Evolutionary conservation across 2,329 filamentous ascomycete genomes (phyloP).

Genomic region (Rutstroemia sp.): DNA sequence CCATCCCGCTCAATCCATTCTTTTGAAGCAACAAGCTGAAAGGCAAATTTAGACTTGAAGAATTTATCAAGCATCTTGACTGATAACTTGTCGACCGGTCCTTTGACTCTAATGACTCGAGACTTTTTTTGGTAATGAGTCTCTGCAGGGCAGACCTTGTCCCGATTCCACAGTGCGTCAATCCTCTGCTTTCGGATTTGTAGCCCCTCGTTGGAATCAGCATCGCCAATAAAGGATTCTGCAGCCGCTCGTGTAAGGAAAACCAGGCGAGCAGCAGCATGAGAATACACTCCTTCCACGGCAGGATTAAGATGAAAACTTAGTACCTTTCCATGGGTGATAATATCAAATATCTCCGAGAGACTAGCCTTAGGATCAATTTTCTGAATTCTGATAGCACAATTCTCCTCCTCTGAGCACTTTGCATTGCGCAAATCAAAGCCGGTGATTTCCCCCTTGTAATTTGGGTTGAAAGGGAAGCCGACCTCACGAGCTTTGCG

Average conservation of each 20-base stretch:
- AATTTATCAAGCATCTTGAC: neutral
- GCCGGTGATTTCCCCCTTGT: no score
- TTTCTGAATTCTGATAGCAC: neutral
- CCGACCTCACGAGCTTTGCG: no score
- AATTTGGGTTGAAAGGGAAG: no score
- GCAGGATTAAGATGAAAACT: constrained; percentile 8
- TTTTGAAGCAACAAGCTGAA: neutral
- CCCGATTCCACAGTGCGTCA: neutral
- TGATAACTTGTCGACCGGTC: neutral
- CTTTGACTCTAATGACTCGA: constrained; percentile 4
- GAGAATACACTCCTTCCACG: neutral
- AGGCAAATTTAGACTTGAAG: constrained; percentile 4
- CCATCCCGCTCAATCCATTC: constrained; percentile 2
- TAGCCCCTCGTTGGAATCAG: neutral
- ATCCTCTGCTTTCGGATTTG: neutral
- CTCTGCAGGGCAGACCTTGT: neutral
- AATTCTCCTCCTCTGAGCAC: no score
- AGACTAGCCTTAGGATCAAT: neutral
- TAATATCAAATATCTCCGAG: constrained; percentile 8
- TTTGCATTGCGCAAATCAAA: no score
- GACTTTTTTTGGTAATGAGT: neutral
- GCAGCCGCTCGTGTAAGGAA: constrained; percentile 11
- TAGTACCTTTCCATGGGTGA: constrained; percentile 13
- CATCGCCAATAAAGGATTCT: neutral
- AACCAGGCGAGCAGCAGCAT: constrained; percentile 7